phyloP scores from a whole-genome alignment of 192 early-diverging fungal species.

The Rhizophagus sp. region DNA sequence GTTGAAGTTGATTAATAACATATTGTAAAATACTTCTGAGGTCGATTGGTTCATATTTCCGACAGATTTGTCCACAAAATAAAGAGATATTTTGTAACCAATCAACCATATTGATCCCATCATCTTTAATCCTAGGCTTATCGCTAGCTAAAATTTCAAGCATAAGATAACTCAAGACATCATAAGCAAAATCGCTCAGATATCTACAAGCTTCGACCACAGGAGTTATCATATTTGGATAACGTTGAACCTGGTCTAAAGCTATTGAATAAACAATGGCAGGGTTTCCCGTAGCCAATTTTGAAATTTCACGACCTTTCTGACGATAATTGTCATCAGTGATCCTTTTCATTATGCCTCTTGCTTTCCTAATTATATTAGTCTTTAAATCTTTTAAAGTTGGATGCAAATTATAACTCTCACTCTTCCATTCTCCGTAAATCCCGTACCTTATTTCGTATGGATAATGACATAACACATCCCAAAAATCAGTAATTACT shows the following conservation, averaged over 20 bases:
- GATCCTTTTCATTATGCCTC: constrained; percentile 67
- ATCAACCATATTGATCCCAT: constrained; percentile 57
- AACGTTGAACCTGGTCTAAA: constrained; percentile 65
- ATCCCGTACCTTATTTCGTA: constrained; percentile 66
- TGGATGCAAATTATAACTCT: constrained; percentile 52
- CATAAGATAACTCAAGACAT: constrained; percentile 68
- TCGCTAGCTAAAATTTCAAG: constrained; percentile 63
- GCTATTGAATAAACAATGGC: constrained; percentile 68
- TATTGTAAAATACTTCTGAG: constrained; percentile 63
- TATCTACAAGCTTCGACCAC: constrained; percentile 81
- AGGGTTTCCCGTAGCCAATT: constrained; percentile 76
- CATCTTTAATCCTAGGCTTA: constrained; percentile 60
- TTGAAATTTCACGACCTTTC: constrained; percentile 71
- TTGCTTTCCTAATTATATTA: constrained; percentile 40
- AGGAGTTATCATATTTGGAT: constrained; percentile 73
- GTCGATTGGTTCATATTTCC: constrained; percentile 68
- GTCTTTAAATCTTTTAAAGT: constrained; percentile 47
- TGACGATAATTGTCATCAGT: constrained; percentile 73
- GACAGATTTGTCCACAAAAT: constrained; percentile 66
- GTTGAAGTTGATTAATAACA: constrained; percentile 60
- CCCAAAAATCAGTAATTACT: constrained; percentile 63
- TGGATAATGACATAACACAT: constrained; percentile 57
- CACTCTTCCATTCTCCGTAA: constrained; percentile 80
- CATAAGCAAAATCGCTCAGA: constrained; percentile 71
- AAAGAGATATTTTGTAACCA: constrained; percentile 66